These are phyloP conservation scores for Lactarius evosmus DNA, from an alignment of 768 basidiomycete species.

Conservation along the genomic window DNA sequence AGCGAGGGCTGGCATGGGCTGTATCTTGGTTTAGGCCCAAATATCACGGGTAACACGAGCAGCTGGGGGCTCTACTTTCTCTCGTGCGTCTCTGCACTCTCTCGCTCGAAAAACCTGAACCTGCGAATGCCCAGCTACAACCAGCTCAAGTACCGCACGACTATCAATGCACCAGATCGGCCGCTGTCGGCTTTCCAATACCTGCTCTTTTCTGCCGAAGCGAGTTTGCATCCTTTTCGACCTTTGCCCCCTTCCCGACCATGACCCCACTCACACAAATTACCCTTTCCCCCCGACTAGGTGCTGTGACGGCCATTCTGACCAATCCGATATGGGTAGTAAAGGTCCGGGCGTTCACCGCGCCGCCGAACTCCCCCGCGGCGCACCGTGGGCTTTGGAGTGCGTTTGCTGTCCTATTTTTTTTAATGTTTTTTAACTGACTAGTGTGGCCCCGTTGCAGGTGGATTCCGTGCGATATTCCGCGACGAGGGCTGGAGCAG, in stretches of 20 bases:
- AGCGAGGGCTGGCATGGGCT: slow-evolving; percentile 79
- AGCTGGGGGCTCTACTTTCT: too few species aligned
- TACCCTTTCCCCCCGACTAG: slow-evolving; percentile 44
- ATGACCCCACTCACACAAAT: background rate
- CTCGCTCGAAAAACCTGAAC: too few species aligned
- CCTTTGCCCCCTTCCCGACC: slow-evolving; percentile 13
- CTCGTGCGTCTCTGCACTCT: slow-evolving; percentile 59
- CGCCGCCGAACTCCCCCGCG: slow-evolving; percentile 56
- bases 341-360: slow-evolving; percentile 95
- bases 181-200: slow-evolving; percentile 75
- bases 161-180: slow-evolving; percentile 60
- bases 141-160: slow-evolving; percentile 81
- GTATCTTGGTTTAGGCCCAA: slow-evolving; percentile 87
- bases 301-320: slow-evolving; percentile 88
- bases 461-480: slow-evolving; percentile 71
- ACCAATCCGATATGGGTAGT: slow-evolving; percentile 99
- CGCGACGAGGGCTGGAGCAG: slow-evolving; percentile 73
- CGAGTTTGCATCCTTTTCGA: slow-evolving; percentile 72
- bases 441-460: too few species aligned
- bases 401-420: slow-evolving; percentile 37
- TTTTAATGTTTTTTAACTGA: too few species aligned
- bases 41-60: slow-evolving; percentile 90
- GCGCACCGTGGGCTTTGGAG: slow-evolving; percentile 81
- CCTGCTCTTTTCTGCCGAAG: slow-evolving; percentile 89
- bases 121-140: slow-evolving; percentile 66